Evolutionary conservation across 2,329 filamentous ascomycete species (phyloP).

Genomic region (Thermomyces lanuginosus): DNA sequence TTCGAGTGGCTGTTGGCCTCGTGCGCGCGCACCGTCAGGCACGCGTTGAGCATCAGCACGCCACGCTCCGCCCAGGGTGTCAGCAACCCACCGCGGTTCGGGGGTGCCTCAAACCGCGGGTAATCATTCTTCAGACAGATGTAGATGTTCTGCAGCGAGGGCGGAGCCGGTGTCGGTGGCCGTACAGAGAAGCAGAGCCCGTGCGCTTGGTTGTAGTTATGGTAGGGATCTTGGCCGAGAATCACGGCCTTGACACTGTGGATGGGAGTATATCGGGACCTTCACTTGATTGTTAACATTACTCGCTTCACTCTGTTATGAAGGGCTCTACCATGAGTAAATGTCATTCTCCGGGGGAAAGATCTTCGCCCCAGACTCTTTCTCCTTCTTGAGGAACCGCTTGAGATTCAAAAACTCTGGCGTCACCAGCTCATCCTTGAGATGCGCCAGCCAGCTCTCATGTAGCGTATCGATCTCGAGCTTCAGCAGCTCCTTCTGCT

Average conservation of each 20-base stretch:
- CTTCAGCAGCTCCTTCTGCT: constrained; percentile 67
- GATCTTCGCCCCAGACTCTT: constrained; percentile 54
- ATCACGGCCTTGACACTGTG: constrained; percentile 81
- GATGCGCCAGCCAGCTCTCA: constrained; percentile 73
- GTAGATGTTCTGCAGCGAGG: constrained; percentile 89
- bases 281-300: constrained; percentile 26
- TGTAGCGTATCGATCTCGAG: constrained; percentile 87
- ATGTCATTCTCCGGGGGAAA: constrained; percentile 81
- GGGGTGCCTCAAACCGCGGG: constrained; percentile 57
- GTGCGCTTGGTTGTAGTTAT: constrained; percentile 89
- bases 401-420: constrained; percentile 78
- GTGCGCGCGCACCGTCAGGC: constrained; percentile 79
- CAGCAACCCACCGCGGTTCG: constrained; percentile 63
- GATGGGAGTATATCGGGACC: constrained; percentile 87
- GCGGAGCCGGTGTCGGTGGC: constrained; percentile 72
- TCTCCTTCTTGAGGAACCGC: constrained; percentile 67
- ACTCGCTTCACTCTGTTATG: constrained; percentile 1
- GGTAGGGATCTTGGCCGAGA: constrained; percentile 91
- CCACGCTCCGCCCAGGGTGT: constrained; percentile 90
- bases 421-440: constrained; percentile 70
- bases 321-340: constrained; percentile 64
- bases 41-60: constrained; percentile 86
- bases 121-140: constrained; percentile 77
- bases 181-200: constrained; percentile 91
- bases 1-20: constrained; percentile 73